Conservation (phyloP, 2,329 filamentous ascomycete genomes). For the Trichoderma simmonsii region DNA sequence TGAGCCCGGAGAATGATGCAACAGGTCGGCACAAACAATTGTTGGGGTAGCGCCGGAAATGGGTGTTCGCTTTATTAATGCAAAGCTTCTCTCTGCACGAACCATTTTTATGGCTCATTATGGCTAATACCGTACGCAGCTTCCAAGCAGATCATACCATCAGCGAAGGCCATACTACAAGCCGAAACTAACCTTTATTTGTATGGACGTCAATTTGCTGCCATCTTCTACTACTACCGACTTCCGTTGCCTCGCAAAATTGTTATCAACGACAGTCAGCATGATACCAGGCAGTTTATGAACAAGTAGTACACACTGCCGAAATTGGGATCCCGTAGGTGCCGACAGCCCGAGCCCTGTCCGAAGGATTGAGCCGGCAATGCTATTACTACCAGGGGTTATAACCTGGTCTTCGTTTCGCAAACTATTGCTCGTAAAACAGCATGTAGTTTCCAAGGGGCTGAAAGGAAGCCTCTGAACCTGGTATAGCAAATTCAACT, state of each 20-base stretch:
- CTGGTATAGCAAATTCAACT: too few relatives aligned
- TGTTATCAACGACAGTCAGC: neutral
- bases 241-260: neutral
- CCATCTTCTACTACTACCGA: neutral
- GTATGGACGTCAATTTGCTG: neutral
- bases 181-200: neutral
- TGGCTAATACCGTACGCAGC: neutral
- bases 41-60: neutral
- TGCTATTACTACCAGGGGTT: neutral
- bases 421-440: neutral
- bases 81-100: neutral
- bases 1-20: too few relatives aligned
- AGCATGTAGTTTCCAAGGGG: neutral
- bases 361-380: neutral
- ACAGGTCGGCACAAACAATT: too few relatives aligned
- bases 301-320: neutral
- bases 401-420: neutral
- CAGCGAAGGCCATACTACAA: neutral
- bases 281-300: neutral
- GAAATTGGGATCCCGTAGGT: neutral
- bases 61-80: neutral
- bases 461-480: neutral
- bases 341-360: neutral
- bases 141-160: neutral
- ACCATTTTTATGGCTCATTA: neutral